A percentile compares a stretch with the other conserved stretches of the same genome.
Conservation (phyloP, 225 moss, liverwort and hornwort species). For the Thuidium tamariscinum region DNA sequence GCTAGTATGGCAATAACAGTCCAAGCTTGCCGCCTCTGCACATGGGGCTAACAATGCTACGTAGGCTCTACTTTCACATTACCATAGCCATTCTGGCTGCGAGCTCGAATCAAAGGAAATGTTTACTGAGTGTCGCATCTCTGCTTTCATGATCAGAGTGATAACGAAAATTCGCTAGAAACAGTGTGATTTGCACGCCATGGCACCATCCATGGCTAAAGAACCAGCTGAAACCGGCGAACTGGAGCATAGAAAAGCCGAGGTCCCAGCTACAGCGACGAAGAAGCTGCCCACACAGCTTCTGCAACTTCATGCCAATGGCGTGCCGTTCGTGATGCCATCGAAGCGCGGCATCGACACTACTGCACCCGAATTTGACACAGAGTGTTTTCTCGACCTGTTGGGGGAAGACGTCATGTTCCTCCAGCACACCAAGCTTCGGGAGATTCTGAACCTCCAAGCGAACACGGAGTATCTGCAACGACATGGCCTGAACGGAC, state of each 20-base stretch:
- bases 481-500: slow-evolving; percentile 27
- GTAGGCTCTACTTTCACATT: background rate
- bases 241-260: background rate
- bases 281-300: background rate
- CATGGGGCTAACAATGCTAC: background rate
- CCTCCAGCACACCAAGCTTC: slow-evolving; percentile 23
- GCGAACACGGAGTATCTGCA: slow-evolving; percentile 30
- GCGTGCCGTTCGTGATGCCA: slow-evolving; percentile 1
- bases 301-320: background rate
- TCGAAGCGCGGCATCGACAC: background rate
- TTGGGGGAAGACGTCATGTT: slow-evolving; percentile 6
- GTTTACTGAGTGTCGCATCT: background rate
- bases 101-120: background rate
- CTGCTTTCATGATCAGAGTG: background rate
- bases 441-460: slow-evolving; percentile 27
- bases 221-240: background rate
- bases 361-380: slow-evolving; percentile 1
- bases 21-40: background rate
- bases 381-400: background rate
- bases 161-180: background rate
- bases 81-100: background rate
- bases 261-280: background rate
- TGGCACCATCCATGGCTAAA: background rate
- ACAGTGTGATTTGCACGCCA: background rate
- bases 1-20: background rate